Evolutionary conservation across 2,329 filamentous ascomycete species (phyloP), one percentile per base, ranked within the genome.

Genomic region (Cladosporium sphaerospermum): DNA sequence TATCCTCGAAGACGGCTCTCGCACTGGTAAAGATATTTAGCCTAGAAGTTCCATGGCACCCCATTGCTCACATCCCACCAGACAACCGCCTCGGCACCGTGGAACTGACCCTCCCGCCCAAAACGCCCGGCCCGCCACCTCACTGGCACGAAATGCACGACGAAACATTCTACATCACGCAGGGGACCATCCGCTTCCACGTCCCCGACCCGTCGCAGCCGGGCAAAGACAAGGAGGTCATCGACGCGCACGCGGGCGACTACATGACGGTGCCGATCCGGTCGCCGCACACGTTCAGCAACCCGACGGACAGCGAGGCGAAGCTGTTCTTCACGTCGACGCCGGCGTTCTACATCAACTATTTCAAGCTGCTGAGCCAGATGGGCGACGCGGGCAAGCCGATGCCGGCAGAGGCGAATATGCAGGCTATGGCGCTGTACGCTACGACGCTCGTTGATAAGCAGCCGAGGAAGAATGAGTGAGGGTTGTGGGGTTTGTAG

Each of bases 71-170:
- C n/a, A 18, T 36, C 16, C 18, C 10, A 9, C 33, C 56, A 71
- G 73, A 78, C 64, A 75, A 78, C 60, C 72, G 75, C 54, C 65
- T 79, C 48, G 73, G 73, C 49, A 66, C 68, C 41, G 72, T 75
- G 32, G 73, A 76, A 59, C 71, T 78, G 53, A 76, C 71, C n/a
- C 64, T 80, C 34, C 73, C 76, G 8, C 68, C 75, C 8, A 66
- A 72, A 16, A 76, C 72, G 1, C 59, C 69, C 1, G 77, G 76
- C 1, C 75, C 77, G 1, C 74, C 74, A 41, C 69, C 73, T 1
- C 75, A 78, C 63, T 80, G 74, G 74, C 76, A 81, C 59, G 74
- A 80, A 59, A 80, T 80, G 78, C 76, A 82, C 65, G 78, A 82
- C 57, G 74, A 78, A 67, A 79, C 76, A 7, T 82, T 81, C 67